Percentiles rank a stretch among this genome's conserved stretches.
These are phyloP conservation scores for Kluyveromyces nonfermentans DNA, from an alignment of 805 yeast species.

Conservation along the genomic window DNA sequence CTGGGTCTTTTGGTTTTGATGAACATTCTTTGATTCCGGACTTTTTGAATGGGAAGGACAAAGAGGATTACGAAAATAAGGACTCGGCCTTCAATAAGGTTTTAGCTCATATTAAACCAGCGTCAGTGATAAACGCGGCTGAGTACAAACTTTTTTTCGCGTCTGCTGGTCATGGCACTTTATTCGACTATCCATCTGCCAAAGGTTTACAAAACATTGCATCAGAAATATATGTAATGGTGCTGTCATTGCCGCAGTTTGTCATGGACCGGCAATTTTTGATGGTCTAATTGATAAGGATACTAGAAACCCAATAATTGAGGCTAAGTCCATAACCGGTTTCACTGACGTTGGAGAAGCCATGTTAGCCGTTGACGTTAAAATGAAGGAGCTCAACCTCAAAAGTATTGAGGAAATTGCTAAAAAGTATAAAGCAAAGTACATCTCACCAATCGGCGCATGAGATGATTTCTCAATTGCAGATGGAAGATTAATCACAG, in stretches of 20 bases:
- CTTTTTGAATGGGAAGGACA: slow-evolving; percentile 38
- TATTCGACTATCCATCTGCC: slow-evolving; percentile 50
- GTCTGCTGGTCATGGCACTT: slow-evolving; percentile 58
- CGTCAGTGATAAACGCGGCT: slow-evolving; percentile 38
- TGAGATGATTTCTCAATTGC: slow-evolving; percentile 41
- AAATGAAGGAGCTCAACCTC: slow-evolving; percentile 23
- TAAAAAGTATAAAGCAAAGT: slow-evolving; percentile 35
- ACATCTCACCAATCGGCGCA: slow-evolving; percentile 39
- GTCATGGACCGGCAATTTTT: slow-evolving; percentile 60
- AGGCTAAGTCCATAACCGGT: slow-evolving; percentile 51
- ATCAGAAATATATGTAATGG: slow-evolving; percentile 38
- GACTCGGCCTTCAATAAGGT: slow-evolving; percentile 33
- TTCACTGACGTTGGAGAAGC: slow-evolving; percentile 51
- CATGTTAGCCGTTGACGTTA: slow-evolving; percentile 14
- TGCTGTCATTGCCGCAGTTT: slow-evolving; percentile 55
- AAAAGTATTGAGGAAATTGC: slow-evolving; percentile 33
- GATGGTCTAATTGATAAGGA: slow-evolving; percentile 35
- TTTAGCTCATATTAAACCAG: slow-evolving; percentile 35
- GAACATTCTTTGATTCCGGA: slow-evolving; percentile 40
- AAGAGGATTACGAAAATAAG: slow-evolving; percentile 31
- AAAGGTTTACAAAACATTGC: slow-evolving; percentile 38
- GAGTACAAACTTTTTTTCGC: slow-evolving; percentile 50
- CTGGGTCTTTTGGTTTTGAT: slow-evolving; percentile 49
- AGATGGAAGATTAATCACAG: slow-evolving; percentile 56
- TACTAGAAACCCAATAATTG: slow-evolving; percentile 36